phyloP scores from a whole-genome alignment of 2,329 filamentous ascomycete species.

The Penicillium sp. region DNA sequence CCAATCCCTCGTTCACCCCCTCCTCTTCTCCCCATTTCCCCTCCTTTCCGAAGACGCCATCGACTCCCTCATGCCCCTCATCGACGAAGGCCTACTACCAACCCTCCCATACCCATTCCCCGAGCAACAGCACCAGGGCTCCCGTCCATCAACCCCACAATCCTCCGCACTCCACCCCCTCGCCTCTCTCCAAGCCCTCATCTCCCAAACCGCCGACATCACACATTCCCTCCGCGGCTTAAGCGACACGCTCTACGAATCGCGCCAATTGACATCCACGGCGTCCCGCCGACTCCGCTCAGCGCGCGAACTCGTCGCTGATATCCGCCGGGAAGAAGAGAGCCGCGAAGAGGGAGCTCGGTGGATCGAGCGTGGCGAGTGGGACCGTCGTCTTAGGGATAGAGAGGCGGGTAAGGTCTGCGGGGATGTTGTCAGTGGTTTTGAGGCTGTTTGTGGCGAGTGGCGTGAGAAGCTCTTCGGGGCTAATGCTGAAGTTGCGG shows the following conservation, averaged over 20 bases:
- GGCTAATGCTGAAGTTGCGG: constrained; percentile 32
- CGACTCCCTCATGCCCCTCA: constrained; percentile 55
- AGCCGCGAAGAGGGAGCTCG: constrained; percentile 74
- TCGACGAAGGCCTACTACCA: constrained; percentile 51
- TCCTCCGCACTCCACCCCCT: constrained; percentile 47
- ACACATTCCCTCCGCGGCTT: constrained; percentile 79
- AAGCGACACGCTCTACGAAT: constrained; percentile 91
- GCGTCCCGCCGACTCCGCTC: constrained; percentile 75
- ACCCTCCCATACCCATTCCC: constrained; percentile 50
- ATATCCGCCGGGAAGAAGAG: constrained; percentile 80
- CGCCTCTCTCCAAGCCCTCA: constrained; percentile 64
- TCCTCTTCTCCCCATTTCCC: constrained; percentile 56
- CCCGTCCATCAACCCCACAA: constrained; percentile 31
- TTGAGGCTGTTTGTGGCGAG: constrained; percentile 82
- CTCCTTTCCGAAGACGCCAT: constrained; percentile 52
- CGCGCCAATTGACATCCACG: constrained; percentile 76
- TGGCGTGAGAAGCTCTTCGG: constrained; percentile 74
- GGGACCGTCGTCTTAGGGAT: constrained; percentile 70
- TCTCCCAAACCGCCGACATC: constrained; percentile 67
- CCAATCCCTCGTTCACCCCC: constrained; percentile 55
- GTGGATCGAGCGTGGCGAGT: constrained; percentile 78
- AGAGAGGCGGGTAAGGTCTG: constrained; percentile 82
- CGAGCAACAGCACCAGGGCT: constrained; percentile 27
- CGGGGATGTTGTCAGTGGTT: constrained; percentile 82
- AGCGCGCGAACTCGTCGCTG: constrained; percentile 78